Evolutionary conservation across 352 stramenopile species (phyloP).

Genomic region (Globisporangium alternatum): DNA sequence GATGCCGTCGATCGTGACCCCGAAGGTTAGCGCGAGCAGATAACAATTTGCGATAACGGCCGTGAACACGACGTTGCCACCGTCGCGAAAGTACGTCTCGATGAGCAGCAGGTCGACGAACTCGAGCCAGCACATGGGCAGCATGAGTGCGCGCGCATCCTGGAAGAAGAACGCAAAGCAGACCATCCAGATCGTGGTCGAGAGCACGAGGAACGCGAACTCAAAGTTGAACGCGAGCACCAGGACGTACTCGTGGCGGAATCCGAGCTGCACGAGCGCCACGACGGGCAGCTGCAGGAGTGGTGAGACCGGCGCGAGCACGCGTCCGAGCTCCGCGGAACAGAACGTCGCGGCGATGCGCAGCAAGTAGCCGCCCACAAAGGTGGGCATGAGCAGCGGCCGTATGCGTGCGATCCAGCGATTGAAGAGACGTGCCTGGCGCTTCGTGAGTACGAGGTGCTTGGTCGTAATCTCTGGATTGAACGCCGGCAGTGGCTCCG

Average conservation of each 20-base stretch:
- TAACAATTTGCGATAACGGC: slow-evolving; percentile 3
- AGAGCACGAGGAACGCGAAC: slow-evolving; percentile 12
- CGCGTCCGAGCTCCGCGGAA: neutral
- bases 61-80: neutral
- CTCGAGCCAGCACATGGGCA: slow-evolving; percentile 14
- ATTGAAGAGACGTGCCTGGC: slow-evolving; percentile 6
- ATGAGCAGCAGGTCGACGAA: slow-evolving; percentile 14
- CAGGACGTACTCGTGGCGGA: slow-evolving; percentile 13
- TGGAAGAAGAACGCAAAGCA: slow-evolving; percentile 7
- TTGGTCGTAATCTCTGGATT: slow-evolving; percentile 14
- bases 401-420: neutral
- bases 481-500: slow-evolving; percentile 7
- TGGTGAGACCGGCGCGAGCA: slow-evolving; percentile 11
- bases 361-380: slow-evolving; percentile 5
- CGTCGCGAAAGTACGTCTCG: slow-evolving; percentile 12
- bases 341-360: slow-evolving; percentile 2
- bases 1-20: slow-evolving; percentile 3
- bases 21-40: slow-evolving; percentile 1
- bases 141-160: slow-evolving; percentile 4
- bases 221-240: slow-evolving; percentile 14
- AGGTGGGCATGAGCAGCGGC: neutral
- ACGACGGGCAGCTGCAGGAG: slow-evolving; percentile 8
- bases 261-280: slow-evolving; percentile 3
- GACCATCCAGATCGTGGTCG: slow-evolving; percentile 2
- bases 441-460: neutral